Percentiles rank a stretch among this genome's conserved stretches.
These are phyloP conservation scores for Pichia occidentalis DNA, from an alignment of 805 yeast genomes.

Conservation along the genomic window DNA sequence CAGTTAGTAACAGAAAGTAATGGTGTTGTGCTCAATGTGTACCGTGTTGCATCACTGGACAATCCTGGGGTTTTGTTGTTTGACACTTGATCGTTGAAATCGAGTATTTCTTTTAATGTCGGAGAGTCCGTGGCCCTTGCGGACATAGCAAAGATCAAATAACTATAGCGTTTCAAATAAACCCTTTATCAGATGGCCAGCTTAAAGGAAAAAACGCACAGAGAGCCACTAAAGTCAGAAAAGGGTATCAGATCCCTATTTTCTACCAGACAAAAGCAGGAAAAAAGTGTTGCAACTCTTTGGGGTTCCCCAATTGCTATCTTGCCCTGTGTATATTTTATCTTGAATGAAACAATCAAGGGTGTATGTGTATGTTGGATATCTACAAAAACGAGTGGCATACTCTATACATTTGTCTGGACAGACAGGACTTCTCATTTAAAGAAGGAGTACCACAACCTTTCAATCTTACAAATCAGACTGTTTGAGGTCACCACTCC, in stretches of 20 bases:
- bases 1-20: constrained; percentile 19
- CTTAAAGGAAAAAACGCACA: too few species aligned
- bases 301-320: too few species aligned
- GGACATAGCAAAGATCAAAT: constrained; percentile 12
- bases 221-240: too few species aligned
- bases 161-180: too few species aligned
- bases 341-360: too few species aligned
- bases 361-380: too few species aligned
- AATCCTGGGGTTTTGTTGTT: neutral
- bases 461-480: constrained; percentile 47
- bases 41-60: neutral
- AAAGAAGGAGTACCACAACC: constrained; percentile 26
- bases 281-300: too few species aligned
- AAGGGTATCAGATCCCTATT: too few species aligned
- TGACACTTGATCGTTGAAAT: constrained; percentile 7
- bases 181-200: neutral
- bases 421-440: constrained; percentile 1
- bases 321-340: too few species aligned
- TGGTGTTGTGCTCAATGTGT: constrained; percentile 4
- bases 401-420: too few species aligned
- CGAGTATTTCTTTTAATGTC: constrained; percentile 12
- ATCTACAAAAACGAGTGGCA: too few species aligned
- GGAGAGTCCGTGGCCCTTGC: constrained; percentile 9
- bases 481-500: constrained; percentile 61
- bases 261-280: too few species aligned